Conservation (phyloP, 192 early-diverging fungal species). For the Kappamyces sp. region DNA sequence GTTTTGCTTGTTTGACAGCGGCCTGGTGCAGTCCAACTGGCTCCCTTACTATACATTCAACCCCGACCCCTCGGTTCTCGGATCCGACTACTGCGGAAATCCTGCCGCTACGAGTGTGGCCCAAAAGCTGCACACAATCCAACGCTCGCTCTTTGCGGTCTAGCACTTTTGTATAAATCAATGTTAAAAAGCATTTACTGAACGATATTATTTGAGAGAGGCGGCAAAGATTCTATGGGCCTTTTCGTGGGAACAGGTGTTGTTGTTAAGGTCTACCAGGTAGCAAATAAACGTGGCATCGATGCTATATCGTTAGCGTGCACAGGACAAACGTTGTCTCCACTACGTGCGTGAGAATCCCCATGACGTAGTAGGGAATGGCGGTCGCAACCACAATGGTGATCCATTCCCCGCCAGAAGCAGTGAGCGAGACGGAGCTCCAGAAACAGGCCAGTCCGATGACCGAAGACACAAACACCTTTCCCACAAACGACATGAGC, state of each 20-base stretch:
- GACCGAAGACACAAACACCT: constrained; percentile 45
- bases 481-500: constrained; percentile 52
- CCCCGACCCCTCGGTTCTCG: too few species aligned
- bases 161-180: neutral
- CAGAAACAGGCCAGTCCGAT: constrained; percentile 35
- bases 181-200: neutral
- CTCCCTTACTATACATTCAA: too few species aligned
- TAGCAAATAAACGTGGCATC: constrained; percentile 78
- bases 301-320: constrained; percentile 36
- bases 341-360: constrained; percentile 63
- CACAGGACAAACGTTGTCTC: constrained; percentile 64
- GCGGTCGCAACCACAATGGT: constrained; percentile 39
- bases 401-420: constrained; percentile 20
- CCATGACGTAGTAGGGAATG: constrained; percentile 60
- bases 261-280: constrained; percentile 67
- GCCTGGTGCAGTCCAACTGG: too few species aligned
- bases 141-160: too few species aligned
- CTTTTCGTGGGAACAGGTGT: constrained; percentile 33
- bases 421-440: neutral
- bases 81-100: too few species aligned
- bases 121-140: too few species aligned
- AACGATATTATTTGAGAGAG: constrained; percentile 5
- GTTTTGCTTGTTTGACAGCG: neutral
- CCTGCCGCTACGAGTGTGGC: too few species aligned
- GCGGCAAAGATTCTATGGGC: constrained; percentile 36